Evolutionary conservation across 768 basidiomycete species (phyloP).

Genomic region (Calocybe cyanea): DNA sequence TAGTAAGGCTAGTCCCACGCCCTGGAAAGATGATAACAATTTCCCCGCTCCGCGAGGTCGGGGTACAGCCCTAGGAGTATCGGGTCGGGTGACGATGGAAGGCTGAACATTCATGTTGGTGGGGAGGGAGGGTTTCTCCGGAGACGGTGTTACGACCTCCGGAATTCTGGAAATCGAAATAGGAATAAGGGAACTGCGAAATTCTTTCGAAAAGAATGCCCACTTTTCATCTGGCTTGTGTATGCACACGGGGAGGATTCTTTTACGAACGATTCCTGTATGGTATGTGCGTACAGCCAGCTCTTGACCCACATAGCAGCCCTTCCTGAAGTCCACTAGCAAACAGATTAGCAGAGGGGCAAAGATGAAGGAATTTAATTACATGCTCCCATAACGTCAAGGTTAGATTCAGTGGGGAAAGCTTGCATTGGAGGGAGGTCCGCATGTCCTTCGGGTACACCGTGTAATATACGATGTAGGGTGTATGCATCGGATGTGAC

Average conservation of each 20-base stretch:
- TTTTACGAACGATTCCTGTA: slow-evolving; percentile 86
- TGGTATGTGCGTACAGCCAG: slow-evolving; percentile 96
- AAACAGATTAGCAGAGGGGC: slow-evolving; percentile 8
- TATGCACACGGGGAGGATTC: slow-evolving; percentile 78
- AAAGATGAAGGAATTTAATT: slow-evolving; percentile 25
- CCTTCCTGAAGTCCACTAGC: slow-evolving; percentile 91
- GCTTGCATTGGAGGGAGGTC: slow-evolving; percentile 78
- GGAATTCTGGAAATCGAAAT: slow-evolving; percentile 11
- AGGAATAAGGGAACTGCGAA: neutral
- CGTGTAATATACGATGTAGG: slow-evolving; percentile 73
- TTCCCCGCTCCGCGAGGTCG: slow-evolving; percentile 74
- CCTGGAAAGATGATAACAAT: slow-evolving; percentile 55
- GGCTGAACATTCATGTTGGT: slow-evolving; percentile 37
- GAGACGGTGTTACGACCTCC: slow-evolving; percentile 10
- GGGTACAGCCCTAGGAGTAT: slow-evolving; percentile 30
- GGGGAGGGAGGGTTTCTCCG: slow-evolving; percentile 23
- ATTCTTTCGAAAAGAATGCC: slow-evolving; percentile 10
- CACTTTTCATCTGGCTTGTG: slow-evolving; percentile 35
- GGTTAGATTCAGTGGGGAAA: slow-evolving; percentile 91
- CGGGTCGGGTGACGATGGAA: slow-evolving; percentile 18
- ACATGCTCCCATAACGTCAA: slow-evolving; percentile 95
- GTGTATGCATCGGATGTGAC: slow-evolving; percentile 56
- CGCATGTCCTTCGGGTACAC: slow-evolving; percentile 80
- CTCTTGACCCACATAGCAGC: slow-evolving; percentile 98
- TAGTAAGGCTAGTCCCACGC: slow-evolving; percentile 75